Percentiles rank a stretch among this genome's conserved stretches.
Evolutionary conservation across 768 basidiomycete species (phyloP).

Genomic region (Rhodosporidiobolus odoratus): DNA sequence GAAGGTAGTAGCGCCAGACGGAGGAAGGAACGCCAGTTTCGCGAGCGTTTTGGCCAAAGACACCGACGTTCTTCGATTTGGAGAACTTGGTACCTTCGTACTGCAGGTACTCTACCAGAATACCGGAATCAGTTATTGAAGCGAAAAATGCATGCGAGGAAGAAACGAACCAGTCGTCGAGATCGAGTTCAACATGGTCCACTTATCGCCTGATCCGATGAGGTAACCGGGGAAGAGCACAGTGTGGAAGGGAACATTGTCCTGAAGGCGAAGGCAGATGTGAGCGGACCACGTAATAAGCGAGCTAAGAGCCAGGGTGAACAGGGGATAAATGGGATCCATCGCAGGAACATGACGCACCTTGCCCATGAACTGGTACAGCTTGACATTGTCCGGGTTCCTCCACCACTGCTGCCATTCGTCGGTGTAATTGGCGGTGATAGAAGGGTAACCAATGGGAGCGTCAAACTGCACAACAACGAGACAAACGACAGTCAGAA

Average conservation of each 20-base stretch:
- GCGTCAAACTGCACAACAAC: constrained; percentile 75
- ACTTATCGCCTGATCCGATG: constrained; percentile 78
- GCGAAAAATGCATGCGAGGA: neutral
- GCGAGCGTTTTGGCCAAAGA: constrained; percentile 89
- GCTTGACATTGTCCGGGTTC: constrained; percentile 75
- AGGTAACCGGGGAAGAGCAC: constrained; percentile 88
- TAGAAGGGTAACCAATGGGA: constrained; percentile 92
- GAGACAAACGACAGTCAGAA: constrained; percentile 11
- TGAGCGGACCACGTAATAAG: no score
- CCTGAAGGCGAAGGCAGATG: neutral
- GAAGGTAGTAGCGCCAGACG: constrained; percentile 94
- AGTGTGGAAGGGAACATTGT: constrained; percentile 84
- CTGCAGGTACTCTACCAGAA: constrained; percentile 76
- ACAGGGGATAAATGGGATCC: neutral
- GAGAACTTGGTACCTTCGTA: constrained; percentile 99
- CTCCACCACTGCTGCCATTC: constrained; percentile 99
- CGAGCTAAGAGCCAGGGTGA: neutral
- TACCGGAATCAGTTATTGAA: neutral
- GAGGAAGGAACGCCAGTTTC: constrained; percentile 89
- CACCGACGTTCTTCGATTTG: constrained; percentile 91
- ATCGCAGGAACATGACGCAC: constrained; percentile 56
- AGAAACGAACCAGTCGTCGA: constrained; percentile 77
- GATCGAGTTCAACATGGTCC: constrained; percentile 90
- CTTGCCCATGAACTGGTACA: constrained; percentile 99
- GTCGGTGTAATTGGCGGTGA: constrained; percentile 87